Conservation (phyloP, 2,329 filamentous ascomycete species). For the Xylariaceae sp. region DNA sequence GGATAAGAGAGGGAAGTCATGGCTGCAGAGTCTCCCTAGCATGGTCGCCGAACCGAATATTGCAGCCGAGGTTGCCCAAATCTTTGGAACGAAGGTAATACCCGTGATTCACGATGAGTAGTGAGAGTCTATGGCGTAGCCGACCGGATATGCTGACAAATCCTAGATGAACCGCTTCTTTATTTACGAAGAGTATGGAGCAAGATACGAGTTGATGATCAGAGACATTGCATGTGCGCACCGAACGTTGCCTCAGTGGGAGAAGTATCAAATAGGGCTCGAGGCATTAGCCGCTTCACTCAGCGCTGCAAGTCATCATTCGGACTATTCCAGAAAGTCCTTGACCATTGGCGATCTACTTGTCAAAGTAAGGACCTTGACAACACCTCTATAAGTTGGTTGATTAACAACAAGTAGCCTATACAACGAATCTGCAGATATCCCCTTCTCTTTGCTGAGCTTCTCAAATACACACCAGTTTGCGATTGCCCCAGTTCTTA, state of each 20-base stretch:
- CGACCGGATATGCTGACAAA: constrained; percentile 5
- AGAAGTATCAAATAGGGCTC: constrained; percentile 81
- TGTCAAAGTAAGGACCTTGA: constrained; percentile 72
- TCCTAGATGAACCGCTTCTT: constrained; percentile 79
- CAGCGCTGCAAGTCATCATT: constrained; percentile 69
- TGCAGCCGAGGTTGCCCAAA: constrained; percentile 64
- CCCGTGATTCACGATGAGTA: constrained; percentile 1
- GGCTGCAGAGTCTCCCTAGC: constrained; percentile 55
- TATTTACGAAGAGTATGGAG: constrained; percentile 89
- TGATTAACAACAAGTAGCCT: constrained; percentile 60
- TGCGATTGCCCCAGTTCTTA: constrained; percentile 85
- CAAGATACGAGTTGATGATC: constrained; percentile 85
- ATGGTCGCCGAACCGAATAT: constrained; percentile 64
- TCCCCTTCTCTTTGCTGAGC: constrained; percentile 81
- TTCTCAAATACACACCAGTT: constrained; percentile 82
- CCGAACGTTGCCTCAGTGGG: constrained; percentile 74
- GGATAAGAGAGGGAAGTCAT: constrained; percentile 45
- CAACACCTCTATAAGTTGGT: not conserved
- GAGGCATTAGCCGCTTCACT: constrained; percentile 81
- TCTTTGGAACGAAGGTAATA: constrained; percentile 64
- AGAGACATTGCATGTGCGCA: constrained; percentile 75
- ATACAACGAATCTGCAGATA: constrained; percentile 94
- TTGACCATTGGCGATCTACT: constrained; percentile 84
- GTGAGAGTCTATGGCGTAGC: constrained; percentile 13
- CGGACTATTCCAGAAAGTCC: constrained; percentile 71